Evolutionary conservation across 164 flowering plant species (phyloP), one percentile per base, ranked within the genome.

Genomic region (Kingdonia uniflora): DNA sequence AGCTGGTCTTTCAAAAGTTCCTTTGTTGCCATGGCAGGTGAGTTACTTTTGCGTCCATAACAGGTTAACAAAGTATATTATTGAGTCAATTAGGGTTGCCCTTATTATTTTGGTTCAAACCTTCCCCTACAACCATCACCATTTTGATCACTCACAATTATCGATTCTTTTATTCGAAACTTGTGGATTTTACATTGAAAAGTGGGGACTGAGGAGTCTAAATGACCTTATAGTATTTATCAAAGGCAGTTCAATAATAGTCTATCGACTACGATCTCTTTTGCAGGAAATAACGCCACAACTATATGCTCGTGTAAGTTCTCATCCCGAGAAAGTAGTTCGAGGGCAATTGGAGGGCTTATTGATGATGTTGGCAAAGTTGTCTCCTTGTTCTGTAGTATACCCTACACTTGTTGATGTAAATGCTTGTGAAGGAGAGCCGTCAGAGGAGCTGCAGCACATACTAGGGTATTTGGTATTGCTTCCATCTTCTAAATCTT

Each of bases 21-120:
- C 98, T 57, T 65, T 85, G 68, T 76, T 76, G 62, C 87, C 98
- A 24, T 91, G 98, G 98, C 98, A 91, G 98, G 98, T 87, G 55
- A 41, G 66, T 14, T 52, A 40, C 54, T 35, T n/a, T 55, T 44
- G 55, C 8, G n/a, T n/a, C n/a, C n/a, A n/a, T 40, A 40, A 12
- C 24, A 5, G n/a, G 4, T 29, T 33, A 21, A 10, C 42, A 6
- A 11, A 50, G 3, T 52, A 19, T 49, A 14, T 5, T 16, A 11
- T 48, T 22, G 22, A n/a, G 15, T n/a, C n/a, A n/a, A n/a, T n/a
- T n/a, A n/a, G n/a, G n/a, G n/a, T n/a, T n/a, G n/a, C n/a, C n/a
- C n/a, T n/a, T n/a, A n/a, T n/a, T n/a, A n/a, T n/a, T n/a, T n/a
- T n/a, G n/a, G n/a, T n/a, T n/a, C n/a, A n/a, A n/a, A n/a, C n/a